These are phyloP conservation scores for Microsporum canis DNA, from an alignment of 2,329 filamentous ascomycete species.

Conservation along the genomic window DNA sequence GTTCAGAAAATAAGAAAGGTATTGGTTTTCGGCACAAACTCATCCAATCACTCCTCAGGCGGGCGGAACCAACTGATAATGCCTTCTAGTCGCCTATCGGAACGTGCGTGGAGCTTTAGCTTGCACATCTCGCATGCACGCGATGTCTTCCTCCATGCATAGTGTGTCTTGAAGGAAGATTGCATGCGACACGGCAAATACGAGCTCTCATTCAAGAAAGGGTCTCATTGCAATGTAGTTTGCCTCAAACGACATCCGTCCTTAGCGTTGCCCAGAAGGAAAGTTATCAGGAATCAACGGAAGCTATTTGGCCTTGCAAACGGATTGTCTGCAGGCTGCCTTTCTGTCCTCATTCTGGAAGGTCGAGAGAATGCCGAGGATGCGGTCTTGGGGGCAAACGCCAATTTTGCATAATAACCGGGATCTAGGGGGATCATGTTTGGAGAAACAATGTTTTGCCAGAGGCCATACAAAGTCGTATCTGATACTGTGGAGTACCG, in stretches of 20 bases:
- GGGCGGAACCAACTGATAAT: not conserved
- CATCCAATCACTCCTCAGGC: not conserved
- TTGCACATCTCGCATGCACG: not conserved
- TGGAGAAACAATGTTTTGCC: not conserved
- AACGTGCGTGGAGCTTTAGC: not conserved
- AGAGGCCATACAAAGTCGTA: not conserved
- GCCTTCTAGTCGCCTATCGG: not conserved
- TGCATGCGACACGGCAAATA: not conserved
- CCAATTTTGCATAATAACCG: not conserved
- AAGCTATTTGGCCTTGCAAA: not conserved
- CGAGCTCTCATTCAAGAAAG: not conserved
- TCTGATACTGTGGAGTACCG: not conserved
- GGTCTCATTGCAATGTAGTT: not conserved
- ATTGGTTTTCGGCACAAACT: not conserved
- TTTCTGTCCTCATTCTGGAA: not conserved
- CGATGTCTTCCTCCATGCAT: not conserved
- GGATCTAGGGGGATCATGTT: not conserved
- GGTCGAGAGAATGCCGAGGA: not conserved
- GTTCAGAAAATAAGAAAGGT: not conserved
- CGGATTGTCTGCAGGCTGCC: not conserved
- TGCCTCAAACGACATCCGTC: not conserved
- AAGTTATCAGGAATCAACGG: not conserved
- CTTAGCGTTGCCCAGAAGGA: too few relatives aligned
- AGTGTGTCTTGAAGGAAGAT: not conserved
- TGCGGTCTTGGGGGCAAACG: not conserved